phyloP scores from a whole-genome alignment of 768 basidiomycete species.

The Suillus sp. region DNA sequence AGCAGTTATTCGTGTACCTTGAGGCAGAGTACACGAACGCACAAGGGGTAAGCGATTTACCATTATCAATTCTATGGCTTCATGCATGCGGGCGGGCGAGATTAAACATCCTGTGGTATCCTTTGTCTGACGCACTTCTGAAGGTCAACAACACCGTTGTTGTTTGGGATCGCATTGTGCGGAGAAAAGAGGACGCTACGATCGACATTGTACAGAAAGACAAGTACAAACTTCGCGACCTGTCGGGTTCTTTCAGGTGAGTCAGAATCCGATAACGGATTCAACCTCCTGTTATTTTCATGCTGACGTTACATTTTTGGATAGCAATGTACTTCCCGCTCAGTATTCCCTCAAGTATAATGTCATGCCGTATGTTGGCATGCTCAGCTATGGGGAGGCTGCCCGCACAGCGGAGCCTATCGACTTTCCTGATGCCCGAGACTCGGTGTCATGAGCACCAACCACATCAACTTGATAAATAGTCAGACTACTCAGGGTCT shows the following conservation, averaged over 20 bases:
- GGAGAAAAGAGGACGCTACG: constrained; percentile 73
- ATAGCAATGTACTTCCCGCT: constrained; percentile 66
- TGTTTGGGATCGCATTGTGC: constrained; percentile 90
- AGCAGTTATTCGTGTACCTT: constrained; percentile 87
- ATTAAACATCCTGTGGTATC: neutral
- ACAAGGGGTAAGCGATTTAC: constrained; percentile 59
- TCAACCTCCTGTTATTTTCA: constrained; percentile 8
- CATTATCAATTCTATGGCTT: constrained; percentile 9
- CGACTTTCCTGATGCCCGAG: constrained; percentile 35
- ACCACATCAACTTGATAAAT: constrained; percentile 4
- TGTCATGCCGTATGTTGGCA: constrained; percentile 86
- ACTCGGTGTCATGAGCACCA: constrained; percentile 36
- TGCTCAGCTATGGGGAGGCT: constrained; percentile 78
- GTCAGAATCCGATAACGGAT: constrained; percentile 33
- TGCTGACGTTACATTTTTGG: constrained; percentile 22
- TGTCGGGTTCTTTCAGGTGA: constrained; percentile 74
- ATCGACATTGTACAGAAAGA: constrained; percentile 65
- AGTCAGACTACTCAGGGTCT: constrained; percentile 21
- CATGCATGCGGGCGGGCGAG: neutral
- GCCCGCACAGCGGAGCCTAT: constrained; percentile 43
- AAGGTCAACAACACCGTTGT: constrained; percentile 79
- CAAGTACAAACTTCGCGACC: constrained; percentile 83
- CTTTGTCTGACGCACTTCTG: constrained; percentile 16
- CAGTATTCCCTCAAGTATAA: constrained; percentile 83
- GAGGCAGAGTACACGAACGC: constrained; percentile 79